Evolutionary conservation across 441 rosid species (phyloP), one percentile per base, ranked within the genome.

Genomic region (Eutrema salsugineum): DNA sequence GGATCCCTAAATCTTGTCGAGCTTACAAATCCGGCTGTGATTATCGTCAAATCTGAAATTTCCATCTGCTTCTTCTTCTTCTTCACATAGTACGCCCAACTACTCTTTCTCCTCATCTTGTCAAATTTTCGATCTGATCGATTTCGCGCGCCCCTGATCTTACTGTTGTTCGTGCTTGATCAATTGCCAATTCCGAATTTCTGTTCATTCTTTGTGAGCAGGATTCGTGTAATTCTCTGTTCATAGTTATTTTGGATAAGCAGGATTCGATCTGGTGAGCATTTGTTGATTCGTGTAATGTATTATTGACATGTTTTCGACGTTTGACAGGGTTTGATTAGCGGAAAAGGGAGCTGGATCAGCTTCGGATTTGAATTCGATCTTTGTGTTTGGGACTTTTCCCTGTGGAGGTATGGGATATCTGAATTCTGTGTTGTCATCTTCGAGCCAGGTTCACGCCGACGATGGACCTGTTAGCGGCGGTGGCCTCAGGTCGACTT

Each of bases 381-480:
- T 73, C 68, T 60, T 63, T 60, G 78, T 55, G 22, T 58, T 42
- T 61, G 59, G 61, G 66, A 19, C 63, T 17, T 15, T 50, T 65
- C 77, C 56, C 39, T 71, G 76, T 20, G 42, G 49, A 46, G 72
- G 12, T 11, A 91, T 91, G 94, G 96, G 96, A 17, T 94, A 91
- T 82, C 81, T 91, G 46, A 91, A 86, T 80, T 84, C 97, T 14
- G 88, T 94, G 1, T 71, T 91, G 80, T 79, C 94, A 14, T 77
- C 91, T 76, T 86, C 98, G 30, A 85, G 80, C 71, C 98, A 85
- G 76, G 82, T 79, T 77, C 86, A 88, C n/a, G 84, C 87, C 66
- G 90, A 86, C 65, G 87, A 89, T 46, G 86, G 84, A 46, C 97
- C 91, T n/a, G 96, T 85, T 4, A 87, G 92, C 75, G 98, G 98